A percentile compares a stretch with the other conserved stretches of the same genome.
phyloP scores from a whole-genome alignment of 208 protist species.

The Crithidia mellificae region DNA sequence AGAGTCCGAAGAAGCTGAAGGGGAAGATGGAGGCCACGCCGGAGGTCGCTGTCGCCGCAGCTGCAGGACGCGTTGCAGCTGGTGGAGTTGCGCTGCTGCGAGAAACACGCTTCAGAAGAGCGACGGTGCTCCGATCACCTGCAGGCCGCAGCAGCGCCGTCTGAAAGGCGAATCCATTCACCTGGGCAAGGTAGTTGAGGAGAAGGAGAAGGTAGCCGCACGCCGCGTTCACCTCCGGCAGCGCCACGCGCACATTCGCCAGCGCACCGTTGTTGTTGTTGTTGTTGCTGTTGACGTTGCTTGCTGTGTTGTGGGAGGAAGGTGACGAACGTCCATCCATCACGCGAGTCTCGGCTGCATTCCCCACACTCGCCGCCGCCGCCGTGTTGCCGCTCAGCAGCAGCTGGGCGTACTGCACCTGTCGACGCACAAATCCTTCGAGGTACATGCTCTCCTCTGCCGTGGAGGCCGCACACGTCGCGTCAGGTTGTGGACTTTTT shows the following conservation, averaged over 20 bases:
- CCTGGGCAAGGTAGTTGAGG: constrained; percentile 43
- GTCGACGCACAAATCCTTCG: constrained; percentile 22
- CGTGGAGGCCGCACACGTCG: background rate
- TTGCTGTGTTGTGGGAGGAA: background rate
- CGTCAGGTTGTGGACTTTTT: background rate
- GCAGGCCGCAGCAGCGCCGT: constrained; percentile 46
- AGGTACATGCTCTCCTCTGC: constrained; percentile 17
- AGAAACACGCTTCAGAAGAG: constrained; percentile 32
- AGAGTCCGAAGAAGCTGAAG: constrained; percentile 15
- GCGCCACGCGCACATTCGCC: constrained; percentile 36
- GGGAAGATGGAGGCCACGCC: background rate
- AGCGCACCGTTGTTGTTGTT: background rate
- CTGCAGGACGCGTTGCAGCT: background rate
- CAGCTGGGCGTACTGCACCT: constrained; percentile 29
- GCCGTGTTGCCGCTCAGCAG: constrained; percentile 33
- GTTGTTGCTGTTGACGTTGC: background rate
- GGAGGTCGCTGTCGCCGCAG: background rate
- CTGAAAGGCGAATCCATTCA: constrained; percentile 45
- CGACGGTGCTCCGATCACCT: constrained; percentile 55
- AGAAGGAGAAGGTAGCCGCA: constrained; percentile 65
- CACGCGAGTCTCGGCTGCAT: no score
- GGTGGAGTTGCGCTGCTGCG: background rate
- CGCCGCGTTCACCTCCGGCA: constrained; percentile 70
- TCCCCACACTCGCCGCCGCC: no score
- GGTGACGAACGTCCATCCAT: no score